Evolutionary conservation across 2,329 filamentous ascomycete genomes (phyloP), one percentile per base, ranked within the genome.

Genomic region (Neocucurbitaria cava): DNA sequence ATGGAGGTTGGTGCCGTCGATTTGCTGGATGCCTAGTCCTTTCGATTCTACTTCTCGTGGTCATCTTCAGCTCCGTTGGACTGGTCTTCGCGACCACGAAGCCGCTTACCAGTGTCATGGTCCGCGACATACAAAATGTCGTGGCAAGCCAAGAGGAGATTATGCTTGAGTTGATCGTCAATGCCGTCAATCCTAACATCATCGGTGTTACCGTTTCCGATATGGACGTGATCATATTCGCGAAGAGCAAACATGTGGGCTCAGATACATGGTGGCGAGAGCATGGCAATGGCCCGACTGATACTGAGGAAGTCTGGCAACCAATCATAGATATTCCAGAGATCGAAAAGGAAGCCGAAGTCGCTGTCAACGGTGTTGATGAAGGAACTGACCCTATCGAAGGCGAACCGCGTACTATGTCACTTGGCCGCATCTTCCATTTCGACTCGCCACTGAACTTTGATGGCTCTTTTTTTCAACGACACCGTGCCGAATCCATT

Each of bases 21-120:
- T 91, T 92, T 66, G 91, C 92, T n/a, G 91, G 92, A 50, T 98
- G 92, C 71, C 81, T 96, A 10, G 85, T 96, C 11, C 83, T 96
- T n/a, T 87, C 89, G 2, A 83, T 96, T 58, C 87, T 97, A 79
- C 79, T 97, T 20, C 77, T 95, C 33, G 80, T 96, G 15, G 85
- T 97, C 38, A 85, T 96, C 43, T 88, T 92, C n/a, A 91, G 91
- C 38, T 89, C 91, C 9, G 88, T 95, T 33, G 91, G 89, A 20
- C 95, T 98, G 74, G 87, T 97, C 76, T 89, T 97, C 76, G 91
- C 92, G 41, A 94, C 93, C 18, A 96, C 93, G 26, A 92, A 96
- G 70, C 91, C 93, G 6, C 84, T 99, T 43, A 85, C 86, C 23
- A 87, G 90, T 60, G 90, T 98, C 54, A 82, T 89, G 60, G 86